Conservation (phyloP, 2,329 filamentous ascomycete genomes). For the Thermoascus crustaceus region DNA sequence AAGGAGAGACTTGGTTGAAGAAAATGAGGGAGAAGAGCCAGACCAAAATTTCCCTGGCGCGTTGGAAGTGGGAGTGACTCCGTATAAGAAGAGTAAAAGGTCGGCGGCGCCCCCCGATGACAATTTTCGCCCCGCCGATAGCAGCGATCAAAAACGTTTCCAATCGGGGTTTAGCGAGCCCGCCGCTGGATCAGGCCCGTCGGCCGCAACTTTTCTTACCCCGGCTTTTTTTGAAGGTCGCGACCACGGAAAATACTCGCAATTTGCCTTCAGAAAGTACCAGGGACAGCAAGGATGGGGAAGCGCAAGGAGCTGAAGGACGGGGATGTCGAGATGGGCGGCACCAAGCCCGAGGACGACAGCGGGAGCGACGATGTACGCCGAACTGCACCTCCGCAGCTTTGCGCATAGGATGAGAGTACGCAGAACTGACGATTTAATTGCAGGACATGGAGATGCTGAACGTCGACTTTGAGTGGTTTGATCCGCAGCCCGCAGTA, state of each 20-base stretch:
- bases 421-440: not conserved
- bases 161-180: slow-evolving; percentile 7
- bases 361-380: slow-evolving; percentile 27
- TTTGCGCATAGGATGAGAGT: slow-evolving; percentile 3
- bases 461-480: slow-evolving; percentile 97
- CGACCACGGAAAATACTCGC: not conserved
- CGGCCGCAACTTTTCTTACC: not conserved
- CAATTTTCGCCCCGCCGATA: slow-evolving; percentile 4
- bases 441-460: slow-evolving; percentile 77
- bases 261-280: not conserved
- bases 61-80: too few relatives aligned
- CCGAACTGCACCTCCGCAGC: not conserved
- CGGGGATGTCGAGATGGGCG: slow-evolving; percentile 36
- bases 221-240: slow-evolving; percentile 1
- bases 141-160: slow-evolving; percentile 9
- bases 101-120: too few relatives aligned
- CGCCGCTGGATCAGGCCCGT: not conserved
- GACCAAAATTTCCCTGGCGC: too few relatives aligned
- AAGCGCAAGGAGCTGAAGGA: slow-evolving; percentile 45
- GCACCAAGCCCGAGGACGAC: slow-evolving; percentile 29
- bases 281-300: slow-evolving; percentile 29
- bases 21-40: too few relatives aligned
- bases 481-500: slow-evolving; percentile 80
- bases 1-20: not conserved
- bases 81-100: too few relatives aligned